Evolutionary conservation across 1,284 basidiomycete species (phyloP), one percentile per base, ranked within the genome.

Genomic region (Chalciporus sp.): DNA sequence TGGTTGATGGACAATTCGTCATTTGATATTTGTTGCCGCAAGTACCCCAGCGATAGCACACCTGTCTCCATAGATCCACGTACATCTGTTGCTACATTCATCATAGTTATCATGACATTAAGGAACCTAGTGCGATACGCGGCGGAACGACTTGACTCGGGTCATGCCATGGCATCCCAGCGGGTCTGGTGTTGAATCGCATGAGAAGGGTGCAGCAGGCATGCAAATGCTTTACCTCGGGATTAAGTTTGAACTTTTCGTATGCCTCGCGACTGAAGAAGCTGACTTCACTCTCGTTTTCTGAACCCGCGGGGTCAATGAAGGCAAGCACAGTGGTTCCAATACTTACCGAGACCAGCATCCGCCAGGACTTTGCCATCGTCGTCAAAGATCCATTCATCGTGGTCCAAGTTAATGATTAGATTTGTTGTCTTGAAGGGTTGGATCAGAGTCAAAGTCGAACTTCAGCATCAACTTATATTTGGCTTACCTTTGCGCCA

Each of bases 331-430:
- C 26, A 20, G 16, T 12, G 26, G 19, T 37, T 19, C 23, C 44
- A 19, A 54, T 26, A 74, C 86, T 60, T 55, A 94, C 94, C 90
- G 53, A 94, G 84, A 12, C 88, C 92, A 26, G 83, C 72, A 6
- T 86, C 82, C 2, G 78, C 82, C 17, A 98, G 78, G 1, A 76
- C 79, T 66, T 81, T 83, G 12, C 69, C 69, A 37, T 86, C 85
- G 59, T 94, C 86, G 46, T 81, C 74, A 31, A 95, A 73, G 61
- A 96, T 91, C 92, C 93, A 95, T 35, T 96, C 92, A 61, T 97
- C 94, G 64, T 95, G 83, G 67, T 96, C 93, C 52, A 97, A 80
- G 72, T 98, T 97, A 66, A 98, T 95, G 71, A 97, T 96, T 29
- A 97, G 79, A 74, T 97, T 96, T 28, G 88, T 90, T 1, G 94